phyloP scores from a whole-genome alignment of 2,329 filamentous ascomycete genomes.

The Arthrobotrys pseudoclavata region DNA sequence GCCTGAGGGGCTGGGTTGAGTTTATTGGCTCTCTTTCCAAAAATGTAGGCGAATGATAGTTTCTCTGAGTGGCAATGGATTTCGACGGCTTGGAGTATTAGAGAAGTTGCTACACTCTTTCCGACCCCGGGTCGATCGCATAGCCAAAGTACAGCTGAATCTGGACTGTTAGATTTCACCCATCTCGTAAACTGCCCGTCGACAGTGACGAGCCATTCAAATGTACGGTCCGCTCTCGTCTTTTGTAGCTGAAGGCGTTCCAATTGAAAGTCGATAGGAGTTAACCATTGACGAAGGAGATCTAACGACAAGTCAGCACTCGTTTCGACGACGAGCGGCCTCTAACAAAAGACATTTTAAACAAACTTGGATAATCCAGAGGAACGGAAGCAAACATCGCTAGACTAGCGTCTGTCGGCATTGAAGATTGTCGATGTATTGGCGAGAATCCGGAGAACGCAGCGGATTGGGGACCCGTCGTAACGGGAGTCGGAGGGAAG shows the following conservation, averaged over 20 bases:
- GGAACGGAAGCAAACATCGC: slow-evolving; percentile 6
- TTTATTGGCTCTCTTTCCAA: slow-evolving; percentile 58
- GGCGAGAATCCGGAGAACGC: slow-evolving; percentile 38
- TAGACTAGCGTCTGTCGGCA: slow-evolving; percentile 46
- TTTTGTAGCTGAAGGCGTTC: slow-evolving; percentile 57
- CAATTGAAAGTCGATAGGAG: slow-evolving; percentile 56
- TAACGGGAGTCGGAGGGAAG: slow-evolving; percentile 38
- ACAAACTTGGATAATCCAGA: slow-evolving; percentile 47
- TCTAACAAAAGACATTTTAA: neutral
- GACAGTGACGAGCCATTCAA: slow-evolving; percentile 56
- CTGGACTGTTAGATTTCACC: slow-evolving; percentile 37
- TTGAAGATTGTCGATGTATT: slow-evolving; percentile 41
- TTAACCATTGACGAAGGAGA: slow-evolving; percentile 50
- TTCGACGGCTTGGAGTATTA: slow-evolving; percentile 58
- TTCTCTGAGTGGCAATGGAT: slow-evolving; percentile 34
- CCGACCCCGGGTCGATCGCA: slow-evolving; percentile 57
- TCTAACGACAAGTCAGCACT: slow-evolving; percentile 28
- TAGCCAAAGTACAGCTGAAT: slow-evolving; percentile 53
- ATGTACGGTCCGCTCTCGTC: slow-evolving; percentile 43
- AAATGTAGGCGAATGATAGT: slow-evolving; percentile 47
- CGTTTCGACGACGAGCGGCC: neutral
- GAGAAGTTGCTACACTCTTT: slow-evolving; percentile 52
- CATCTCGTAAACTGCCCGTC: slow-evolving; percentile 56
- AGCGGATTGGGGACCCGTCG: slow-evolving; percentile 8
- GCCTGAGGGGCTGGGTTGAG: slow-evolving; percentile 55